Conservation (phyloP, 805 yeast species). For the Isabelozyma pseudorhagii region DNA sequence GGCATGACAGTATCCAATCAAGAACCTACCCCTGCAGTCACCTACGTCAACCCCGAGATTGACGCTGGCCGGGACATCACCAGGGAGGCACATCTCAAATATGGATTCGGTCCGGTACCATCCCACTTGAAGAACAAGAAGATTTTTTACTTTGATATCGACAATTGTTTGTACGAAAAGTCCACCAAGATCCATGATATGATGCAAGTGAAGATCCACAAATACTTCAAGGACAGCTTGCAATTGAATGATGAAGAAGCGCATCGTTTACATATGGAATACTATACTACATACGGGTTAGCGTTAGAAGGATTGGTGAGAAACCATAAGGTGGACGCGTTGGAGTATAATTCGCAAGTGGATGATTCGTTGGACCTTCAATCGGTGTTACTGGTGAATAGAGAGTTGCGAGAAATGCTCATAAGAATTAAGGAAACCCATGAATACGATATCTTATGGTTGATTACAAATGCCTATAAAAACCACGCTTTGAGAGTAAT, state of each 20-base stretch:
- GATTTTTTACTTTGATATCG: slow-evolving; percentile 85
- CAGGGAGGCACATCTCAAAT: slow-evolving; percentile 20
- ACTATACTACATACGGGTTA: slow-evolving; percentile 84
- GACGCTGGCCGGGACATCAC: neutral
- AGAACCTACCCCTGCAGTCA: neutral
- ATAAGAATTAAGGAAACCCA: slow-evolving; percentile 35
- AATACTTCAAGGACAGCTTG: slow-evolving; percentile 69
- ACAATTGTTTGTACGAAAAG: slow-evolving; percentile 81
- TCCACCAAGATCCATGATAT: slow-evolving; percentile 75
- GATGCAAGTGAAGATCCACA: slow-evolving; percentile 84
- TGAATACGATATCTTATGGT: slow-evolving; percentile 78
- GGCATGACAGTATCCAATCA: neutral
- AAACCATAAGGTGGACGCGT: slow-evolving; percentile 72
- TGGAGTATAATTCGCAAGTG: slow-evolving; percentile 83
- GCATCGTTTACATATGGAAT: slow-evolving; percentile 60
- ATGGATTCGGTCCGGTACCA: slow-evolving; percentile 35
- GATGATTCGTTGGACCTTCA: slow-evolving; percentile 92
- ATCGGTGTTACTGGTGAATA: slow-evolving; percentile 65
- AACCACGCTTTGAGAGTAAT: slow-evolving; percentile 85
- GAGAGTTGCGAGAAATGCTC: slow-evolving; percentile 50
- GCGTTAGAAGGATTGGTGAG: slow-evolving; percentile 87
- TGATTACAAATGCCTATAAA: slow-evolving; percentile 91
- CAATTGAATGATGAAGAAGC: slow-evolving; percentile 72
- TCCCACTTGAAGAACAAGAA: slow-evolving; percentile 14
- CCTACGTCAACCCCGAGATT: slow-evolving; percentile 1